Base-by-base conservation (phyloP, 208 protist species). In the Leishmania gerbilli region DNA sequence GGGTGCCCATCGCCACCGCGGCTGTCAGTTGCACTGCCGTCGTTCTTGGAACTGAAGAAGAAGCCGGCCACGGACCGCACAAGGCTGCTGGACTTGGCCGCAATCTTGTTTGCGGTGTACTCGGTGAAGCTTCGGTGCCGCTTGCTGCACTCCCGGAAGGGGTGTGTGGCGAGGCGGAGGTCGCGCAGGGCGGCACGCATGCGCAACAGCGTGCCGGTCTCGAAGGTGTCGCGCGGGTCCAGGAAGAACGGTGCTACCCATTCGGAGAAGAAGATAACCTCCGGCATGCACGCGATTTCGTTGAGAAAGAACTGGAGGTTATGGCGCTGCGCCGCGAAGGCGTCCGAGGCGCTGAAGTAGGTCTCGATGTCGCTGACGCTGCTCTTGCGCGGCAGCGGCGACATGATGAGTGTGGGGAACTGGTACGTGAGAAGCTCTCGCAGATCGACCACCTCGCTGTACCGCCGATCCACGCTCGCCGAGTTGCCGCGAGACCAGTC, bases 361-460 rank as follows among this genome's bases (percentile, higher is more conserved):
- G 94, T 96, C 64, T 93, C 91, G 71, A 96, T 79, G 79, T 94
- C 84, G 45, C 91, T 81, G 77, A 91, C 79, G 67, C 79, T 86
- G 64, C 77, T 91, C 88, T 97, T 97, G 19, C 87, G 83, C 37
- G 91, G 90, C 64, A 97, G 85, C n/a, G 94, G 94, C 1, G 94
- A 92, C 8, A 97, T 84, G 56, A 97, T 89, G 40, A 97, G 69
- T 13, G 74, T 89, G 19, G 91, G 92, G 79, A 95, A 95, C 80
- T 96, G 91, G 72, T 90, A 91, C 40, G 83, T 84, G 11, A 97
- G 88, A 34, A 96, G 81, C 42, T 88, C 77, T 0, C 94, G 92
- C 71, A 97, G 88, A 58, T 90, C 87, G 47, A 91, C 76, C 71
- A 97, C 62, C 86, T 97, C 94, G 72, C 89, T 95, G 88, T 97